phyloP scores from a whole-genome alignment of 2,329 filamentous ascomycete genomes.

The Phoma herbarum region DNA sequence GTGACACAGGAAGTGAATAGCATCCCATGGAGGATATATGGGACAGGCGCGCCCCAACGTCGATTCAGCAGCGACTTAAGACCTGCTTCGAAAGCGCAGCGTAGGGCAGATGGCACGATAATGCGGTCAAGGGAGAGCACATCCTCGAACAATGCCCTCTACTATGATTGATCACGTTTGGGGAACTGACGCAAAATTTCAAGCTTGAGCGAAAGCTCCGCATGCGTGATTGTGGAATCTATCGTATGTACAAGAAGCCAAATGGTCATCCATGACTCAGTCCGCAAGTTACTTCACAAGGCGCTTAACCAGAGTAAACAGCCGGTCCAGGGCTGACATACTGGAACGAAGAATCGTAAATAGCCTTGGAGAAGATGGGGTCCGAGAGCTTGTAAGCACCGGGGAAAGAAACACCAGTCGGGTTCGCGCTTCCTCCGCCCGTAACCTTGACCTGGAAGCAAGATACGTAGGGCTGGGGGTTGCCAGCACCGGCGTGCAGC shows the following conservation, averaged over 20 bases:
- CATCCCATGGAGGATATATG: too few relatives aligned
- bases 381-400: constrained; percentile 47
- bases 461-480: constrained; percentile 47
- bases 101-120: not conserved
- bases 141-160: too few relatives aligned
- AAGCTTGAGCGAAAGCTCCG: not conserved
- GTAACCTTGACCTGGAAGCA: constrained; percentile 53
- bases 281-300: not conserved
- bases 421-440: constrained; percentile 45
- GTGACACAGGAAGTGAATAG: too few relatives aligned
- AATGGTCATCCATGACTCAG: not conserved
- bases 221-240: not conserved
- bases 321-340: constrained; percentile 48
- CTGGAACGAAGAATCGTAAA: constrained; percentile 47
- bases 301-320: constrained; percentile 42
- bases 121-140: too few relatives aligned
- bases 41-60: too few relatives aligned
- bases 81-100: not conserved
- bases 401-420: constrained; percentile 46
- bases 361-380: constrained; percentile 45
- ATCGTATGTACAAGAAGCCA: not conserved
- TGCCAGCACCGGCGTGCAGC: constrained; percentile 44
- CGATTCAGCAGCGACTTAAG: not conserved
- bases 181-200: not conserved
- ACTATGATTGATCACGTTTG: too few relatives aligned